Conservation (phyloP, 2,329 filamentous ascomycete genomes). For the Huntiella abstrusa region DNA sequence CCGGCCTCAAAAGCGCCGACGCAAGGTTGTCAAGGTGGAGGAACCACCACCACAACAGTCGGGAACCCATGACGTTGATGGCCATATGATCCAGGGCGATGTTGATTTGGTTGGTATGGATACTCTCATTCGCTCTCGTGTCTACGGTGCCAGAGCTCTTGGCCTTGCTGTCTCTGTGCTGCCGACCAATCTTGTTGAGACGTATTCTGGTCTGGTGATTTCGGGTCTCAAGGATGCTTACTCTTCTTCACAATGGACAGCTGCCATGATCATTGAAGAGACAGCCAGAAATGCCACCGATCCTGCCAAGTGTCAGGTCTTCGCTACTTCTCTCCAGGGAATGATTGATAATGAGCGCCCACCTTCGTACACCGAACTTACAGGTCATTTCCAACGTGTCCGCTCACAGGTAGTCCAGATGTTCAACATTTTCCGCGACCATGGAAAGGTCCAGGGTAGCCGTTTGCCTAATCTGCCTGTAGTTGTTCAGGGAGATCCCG, state of each 20-base stretch:
- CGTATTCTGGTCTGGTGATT: slow-evolving; percentile 28
- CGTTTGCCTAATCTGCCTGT: slow-evolving; percentile 70
- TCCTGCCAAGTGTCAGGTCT: slow-evolving; percentile 32
- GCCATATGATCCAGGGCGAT: slow-evolving; percentile 93
- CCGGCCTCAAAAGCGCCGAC: slow-evolving; percentile 53
- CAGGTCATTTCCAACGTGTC: slow-evolving; percentile 74
- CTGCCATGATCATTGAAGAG: slow-evolving; percentile 73
- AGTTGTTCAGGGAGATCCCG: slow-evolving; percentile 80
- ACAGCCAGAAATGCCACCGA: slow-evolving; percentile 44
- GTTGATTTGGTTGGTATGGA: slow-evolving; percentile 87
- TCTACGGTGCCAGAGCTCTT: slow-evolving; percentile 72
- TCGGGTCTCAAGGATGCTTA: slow-evolving; percentile 52
- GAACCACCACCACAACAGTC: slow-evolving; percentile 33
- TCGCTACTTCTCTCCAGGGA: slow-evolving; percentile 45
- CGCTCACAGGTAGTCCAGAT: slow-evolving; percentile 82
- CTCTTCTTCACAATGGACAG: slow-evolving; percentile 70
- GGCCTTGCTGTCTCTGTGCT: slow-evolving; percentile 66
- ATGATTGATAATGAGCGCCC: slow-evolving; percentile 72
- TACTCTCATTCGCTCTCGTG: slow-evolving; percentile 69
- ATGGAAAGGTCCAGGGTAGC: slow-evolving; percentile 58
- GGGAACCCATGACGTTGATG: slow-evolving; percentile 85
- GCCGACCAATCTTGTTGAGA: slow-evolving; percentile 47
- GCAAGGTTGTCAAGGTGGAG: slow-evolving; percentile 70
- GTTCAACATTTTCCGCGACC: slow-evolving; percentile 78
- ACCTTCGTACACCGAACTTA: slow-evolving; percentile 68